Conservation (phyloP, 1,284 basidiomycete species). For the Ustilago cynodontis region DNA sequence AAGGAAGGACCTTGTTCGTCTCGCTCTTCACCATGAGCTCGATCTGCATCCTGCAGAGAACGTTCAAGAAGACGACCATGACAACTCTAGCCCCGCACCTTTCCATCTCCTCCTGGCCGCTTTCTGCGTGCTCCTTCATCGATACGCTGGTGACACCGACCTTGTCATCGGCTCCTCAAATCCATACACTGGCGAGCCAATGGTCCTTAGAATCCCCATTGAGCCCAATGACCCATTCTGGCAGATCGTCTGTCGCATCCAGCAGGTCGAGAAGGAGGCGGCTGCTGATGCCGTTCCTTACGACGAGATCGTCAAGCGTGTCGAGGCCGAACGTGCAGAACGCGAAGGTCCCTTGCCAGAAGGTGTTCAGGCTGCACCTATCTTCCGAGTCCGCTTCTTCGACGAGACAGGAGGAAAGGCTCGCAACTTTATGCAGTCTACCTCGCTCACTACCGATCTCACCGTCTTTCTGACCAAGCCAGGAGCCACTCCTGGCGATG, state of each 20-base stretch:
- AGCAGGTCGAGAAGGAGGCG: slow-evolving; percentile 85
- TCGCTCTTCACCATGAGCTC: slow-evolving; percentile 82
- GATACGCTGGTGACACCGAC: slow-evolving; percentile 96
- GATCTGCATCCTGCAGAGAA: slow-evolving; percentile 74
- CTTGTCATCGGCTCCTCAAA: slow-evolving; percentile 90
- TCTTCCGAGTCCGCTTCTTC: slow-evolving; percentile 96
- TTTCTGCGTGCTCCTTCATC: slow-evolving; percentile 89
- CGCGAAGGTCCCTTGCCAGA: slow-evolving; percentile 50
- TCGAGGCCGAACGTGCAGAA: slow-evolving; percentile 57
- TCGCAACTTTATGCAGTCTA: slow-evolving; percentile 70
- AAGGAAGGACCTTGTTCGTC: slow-evolving; percentile 61
- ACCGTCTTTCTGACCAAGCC: slow-evolving; percentile 76
- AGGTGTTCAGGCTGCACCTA: slow-evolving; percentile 62
- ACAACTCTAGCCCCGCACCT: slow-evolving; percentile 76
- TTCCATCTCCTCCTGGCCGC: slow-evolving; percentile 93
- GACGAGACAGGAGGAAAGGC: slow-evolving; percentile 82
- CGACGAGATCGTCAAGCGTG: slow-evolving; percentile 79
- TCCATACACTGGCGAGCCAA: slow-evolving; percentile 78
- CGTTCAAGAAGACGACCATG: slow-evolving; percentile 49
- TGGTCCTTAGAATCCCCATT: slow-evolving; percentile 86
- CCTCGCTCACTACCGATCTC: slow-evolving; percentile 86
- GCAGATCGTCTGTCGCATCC: slow-evolving; percentile 87
- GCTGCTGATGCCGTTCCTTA: slow-evolving; percentile 86
- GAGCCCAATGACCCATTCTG: slow-evolving; percentile 91
- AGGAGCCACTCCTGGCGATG: slow-evolving; percentile 51